Evolutionary conservation across 345 rosid species (phyloP), one percentile per base, ranked within the genome.

Genomic region (Euphorbia lathyris): DNA sequence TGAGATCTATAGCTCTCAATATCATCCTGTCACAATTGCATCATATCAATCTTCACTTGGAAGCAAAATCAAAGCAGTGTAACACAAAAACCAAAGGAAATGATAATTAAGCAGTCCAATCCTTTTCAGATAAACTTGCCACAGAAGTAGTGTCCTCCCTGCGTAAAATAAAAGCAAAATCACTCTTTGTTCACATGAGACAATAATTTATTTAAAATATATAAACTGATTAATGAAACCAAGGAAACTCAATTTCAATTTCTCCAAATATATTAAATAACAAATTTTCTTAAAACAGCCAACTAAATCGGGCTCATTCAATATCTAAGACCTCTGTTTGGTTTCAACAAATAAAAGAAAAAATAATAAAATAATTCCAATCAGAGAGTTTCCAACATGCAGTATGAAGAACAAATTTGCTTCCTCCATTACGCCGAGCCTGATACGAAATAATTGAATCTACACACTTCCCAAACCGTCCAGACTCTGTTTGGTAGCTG

Each of bases 41-140:
- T 78, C 78, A 67, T 27, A 55, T 70, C 65, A 53, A 63, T 72
- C 76, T 80, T 69, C 75, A 67, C 29, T 10, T 8, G 3, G 58
- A 66, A 66, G 23, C 74, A 70, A 72, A 58, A 58, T 27, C 55
- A 50, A 55, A 22, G 69, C 66, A 34, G 32, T 20, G 53, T 12
- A 72, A 62, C 48, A 71, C 12, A 55, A 48, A 22, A 38, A 55
- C 32, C 25, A 50, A 63, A 25, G 69, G 26, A 32, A 30, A 32
- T 51, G 40, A 42, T 52, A 60, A 67, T 58, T 43, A 53, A 69
- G 65, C 45, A 73, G 42, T 61, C 60, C n/a, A 72, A 67, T 75
- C 74, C 55, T 17, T 48, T 32, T 55, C 82, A 22, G 55, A 65
- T 5, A 40, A 40, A 9, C 43, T 40, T 40, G 64, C 7, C 23